phyloP scores from a whole-genome alignment of 2,329 filamentous ascomycete species.

The Trichoderma sp. region DNA sequence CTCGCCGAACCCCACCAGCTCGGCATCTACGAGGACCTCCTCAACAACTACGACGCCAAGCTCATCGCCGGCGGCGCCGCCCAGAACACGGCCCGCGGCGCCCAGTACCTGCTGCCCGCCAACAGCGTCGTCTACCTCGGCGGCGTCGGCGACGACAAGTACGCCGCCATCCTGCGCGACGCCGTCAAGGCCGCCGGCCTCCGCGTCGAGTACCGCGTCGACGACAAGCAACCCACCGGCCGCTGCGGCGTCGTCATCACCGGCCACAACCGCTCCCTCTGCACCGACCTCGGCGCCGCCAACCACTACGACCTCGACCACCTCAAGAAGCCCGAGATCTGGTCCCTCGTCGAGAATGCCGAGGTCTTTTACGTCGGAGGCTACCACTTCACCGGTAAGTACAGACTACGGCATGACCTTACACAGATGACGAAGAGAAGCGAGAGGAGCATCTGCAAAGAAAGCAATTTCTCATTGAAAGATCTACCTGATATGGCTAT shows the following conservation, averaged over 20 bases:
- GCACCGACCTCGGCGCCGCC: slow-evolving; percentile 91
- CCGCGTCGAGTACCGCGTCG: slow-evolving; percentile 91
- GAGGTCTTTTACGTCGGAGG: slow-evolving; percentile 92
- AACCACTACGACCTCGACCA: slow-evolving; percentile 97
- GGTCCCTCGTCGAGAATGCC: slow-evolving; percentile 86
- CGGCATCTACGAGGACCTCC: slow-evolving; percentile 87
- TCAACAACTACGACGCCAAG: slow-evolving; percentile 90
- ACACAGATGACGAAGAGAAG: background rate
- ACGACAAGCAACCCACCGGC: slow-evolving; percentile 80
- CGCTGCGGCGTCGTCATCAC: slow-evolving; percentile 97
- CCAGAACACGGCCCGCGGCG: slow-evolving; percentile 95
- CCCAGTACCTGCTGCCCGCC: slow-evolving; percentile 89
- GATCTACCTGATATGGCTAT: background rate
- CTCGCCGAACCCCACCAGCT: slow-evolving; percentile 91
- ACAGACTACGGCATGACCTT: too few species aligned
- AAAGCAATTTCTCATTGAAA: background rate
- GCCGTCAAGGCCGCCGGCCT: slow-evolving; percentile 87
- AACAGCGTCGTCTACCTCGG: slow-evolving; percentile 93
- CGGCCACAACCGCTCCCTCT: slow-evolving; percentile 90
- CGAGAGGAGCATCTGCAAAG: background rate
- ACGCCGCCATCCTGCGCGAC: slow-evolving; percentile 82
- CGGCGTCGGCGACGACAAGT: slow-evolving; percentile 94
- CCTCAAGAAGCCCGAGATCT: slow-evolving; percentile 86
- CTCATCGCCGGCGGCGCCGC: slow-evolving; percentile 94
- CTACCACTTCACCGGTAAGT: slow-evolving; percentile 81